Evolutionary conservation across 805 yeast genomes (phyloP), one percentile per base, ranked within the genome.

Genomic region (Candida cerambycidarum): DNA sequence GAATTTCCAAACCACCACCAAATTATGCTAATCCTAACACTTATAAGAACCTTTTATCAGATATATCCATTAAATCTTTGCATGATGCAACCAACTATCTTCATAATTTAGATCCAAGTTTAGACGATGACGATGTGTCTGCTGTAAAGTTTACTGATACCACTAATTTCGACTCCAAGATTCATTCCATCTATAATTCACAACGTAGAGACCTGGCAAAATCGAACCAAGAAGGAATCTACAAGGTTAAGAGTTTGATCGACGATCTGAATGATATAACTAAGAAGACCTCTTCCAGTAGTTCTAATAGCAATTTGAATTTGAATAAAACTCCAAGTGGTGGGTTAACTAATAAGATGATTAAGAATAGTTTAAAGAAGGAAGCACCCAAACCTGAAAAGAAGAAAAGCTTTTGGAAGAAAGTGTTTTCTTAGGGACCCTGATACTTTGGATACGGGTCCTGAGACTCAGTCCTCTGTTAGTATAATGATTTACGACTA

Each of bases 171-270:
- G 56, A 61, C 46, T 54, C 54, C 30, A 66, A 57, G 38, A 61
- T 69, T 12, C 73, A 70, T 44, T 57, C 63, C 23, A 68, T 68
- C 7, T 70, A 69, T 47, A 50, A 53, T 21, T 50, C 59, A 18
- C 65, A 44, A 24, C 28, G 47, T 11, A 34, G 43, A 12, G 41
- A 40, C 13, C 42, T 25, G 38, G 39, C 31, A 18, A 38, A 44
- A 12, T 43, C 32, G 4, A 40, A 28, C 13, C 21, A 36, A 3
- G 51, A 49, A 10, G 53, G 47, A 29, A 65, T 67, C 13, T 69
- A 69, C 55, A 68, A 67, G 46, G 74, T 70, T n/a, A 66, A 66
- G 44, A 62, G 69, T 18, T 52, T 70, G 43, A 61, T 70, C 21
- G 65, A 49, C n/a, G 33, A 34, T 29, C 25, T 19, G 10, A 15